phyloP scores from a whole-genome alignment of 805 yeast species.

The Naumovozyma dairenensis region DNA sequence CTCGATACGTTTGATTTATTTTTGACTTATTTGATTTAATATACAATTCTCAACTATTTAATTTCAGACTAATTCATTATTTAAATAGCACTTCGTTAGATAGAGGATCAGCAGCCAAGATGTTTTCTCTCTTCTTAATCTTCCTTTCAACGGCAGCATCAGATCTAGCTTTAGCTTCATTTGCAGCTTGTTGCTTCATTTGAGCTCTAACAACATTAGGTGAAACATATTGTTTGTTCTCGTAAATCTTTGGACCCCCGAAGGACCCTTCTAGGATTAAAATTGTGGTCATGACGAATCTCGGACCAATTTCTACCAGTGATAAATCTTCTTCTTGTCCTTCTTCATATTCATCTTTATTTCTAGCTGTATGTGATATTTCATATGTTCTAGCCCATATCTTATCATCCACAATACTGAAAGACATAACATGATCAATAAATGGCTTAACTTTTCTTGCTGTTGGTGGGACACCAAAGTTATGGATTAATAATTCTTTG shows the following conservation, averaged over 20 bases:
- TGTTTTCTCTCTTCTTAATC: constrained; percentile 63
- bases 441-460: constrained; percentile 92
- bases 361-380: constrained; percentile 52
- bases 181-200: constrained; percentile 67
- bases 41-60: not conserved
- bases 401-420: constrained; percentile 84
- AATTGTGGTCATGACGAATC: constrained; percentile 86
- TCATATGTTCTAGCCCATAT: constrained; percentile 95
- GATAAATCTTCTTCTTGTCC: constrained; percentile 48
- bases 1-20: no score
- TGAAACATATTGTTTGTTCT: constrained; percentile 91
- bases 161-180: constrained; percentile 64
- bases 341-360: constrained; percentile 43
- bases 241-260: constrained; percentile 95
- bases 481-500: constrained; percentile 74
- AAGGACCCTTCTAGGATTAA: constrained; percentile 92
- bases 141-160: constrained; percentile 72
- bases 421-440: constrained; percentile 88
- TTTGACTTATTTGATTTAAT: no score
- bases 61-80: constrained; percentile 10
- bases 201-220: constrained; percentile 95
- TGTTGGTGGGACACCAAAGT: constrained; percentile 90
- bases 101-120: constrained; percentile 71
- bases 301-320: constrained; percentile 91
- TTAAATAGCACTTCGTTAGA: constrained; percentile 71